Evolutionary conservation across 805 yeast species (phyloP).

Genomic region (Metschnikowia henanensis): DNA sequence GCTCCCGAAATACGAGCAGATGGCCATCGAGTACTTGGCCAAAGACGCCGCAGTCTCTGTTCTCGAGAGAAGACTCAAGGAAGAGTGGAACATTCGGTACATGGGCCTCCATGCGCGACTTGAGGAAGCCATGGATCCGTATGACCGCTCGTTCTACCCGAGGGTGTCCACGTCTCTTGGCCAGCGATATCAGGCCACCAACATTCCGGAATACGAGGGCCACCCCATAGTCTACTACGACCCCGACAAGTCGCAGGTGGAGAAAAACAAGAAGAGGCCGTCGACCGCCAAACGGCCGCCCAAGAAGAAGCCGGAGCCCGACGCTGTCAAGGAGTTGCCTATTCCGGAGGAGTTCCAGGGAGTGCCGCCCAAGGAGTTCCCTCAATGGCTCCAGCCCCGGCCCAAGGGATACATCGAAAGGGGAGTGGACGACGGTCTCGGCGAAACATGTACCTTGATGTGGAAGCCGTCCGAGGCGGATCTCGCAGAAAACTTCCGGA

Average conservation of each 20-base stretch:
- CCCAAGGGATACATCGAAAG: constrained; percentile 84
- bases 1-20: constrained; percentile 55
- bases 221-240: constrained; percentile 71
- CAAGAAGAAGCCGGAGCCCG: constrained; percentile 20
- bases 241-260: constrained; percentile 17
- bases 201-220: constrained; percentile 58
- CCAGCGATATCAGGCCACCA: constrained; percentile 67
- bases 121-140: constrained; percentile 76
- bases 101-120: constrained; percentile 71
- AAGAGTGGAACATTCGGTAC: constrained; percentile 82
- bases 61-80: constrained; percentile 51
- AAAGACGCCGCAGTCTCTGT: constrained; percentile 43
- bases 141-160: constrained; percentile 74
- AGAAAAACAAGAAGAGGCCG: constrained; percentile 13
- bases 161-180: constrained; percentile 79
- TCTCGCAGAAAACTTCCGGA: constrained; percentile 21
- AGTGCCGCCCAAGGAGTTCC: constrained; percentile 47
- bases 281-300: constrained; percentile 13
- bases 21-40: constrained; percentile 53
- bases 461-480: constrained; percentile 57
- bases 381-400: constrained; percentile 75
- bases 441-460: constrained; percentile 54
- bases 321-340: constrained; percentile 28
- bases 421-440: constrained; percentile 63
- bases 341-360: constrained; percentile 50